Base-by-base conservation (phyloP, 2,329 filamentous ascomycete genomes). In the Gaeumannomyces tritici region DNA sequence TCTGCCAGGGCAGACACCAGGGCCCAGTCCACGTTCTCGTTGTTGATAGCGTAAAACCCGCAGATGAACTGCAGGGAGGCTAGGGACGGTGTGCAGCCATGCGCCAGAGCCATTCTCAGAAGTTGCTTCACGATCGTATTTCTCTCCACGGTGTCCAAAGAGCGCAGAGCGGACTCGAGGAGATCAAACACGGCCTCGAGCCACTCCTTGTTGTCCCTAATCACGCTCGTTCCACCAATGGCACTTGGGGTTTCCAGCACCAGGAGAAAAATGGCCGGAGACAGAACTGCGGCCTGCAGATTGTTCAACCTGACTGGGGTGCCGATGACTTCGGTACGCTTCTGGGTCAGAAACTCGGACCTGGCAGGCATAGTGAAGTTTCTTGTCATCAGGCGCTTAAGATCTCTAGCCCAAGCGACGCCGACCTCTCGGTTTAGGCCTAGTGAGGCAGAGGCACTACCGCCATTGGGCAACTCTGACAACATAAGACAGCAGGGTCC, bases 341-440 rank as follows among this genome's bases (percentile, higher is more conserved):
- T 73, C 27, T 73, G 74, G 62, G 75, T 77, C 21, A 80, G 65
- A 63, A 80, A 85, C 1, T 73, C 71, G 1, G 78, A 75, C 63
- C 80, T 77, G 0, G 80, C 78, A 0, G 83, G 82, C 2, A 82
- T 74, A 57, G 84, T 76, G 62, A 86, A 72, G 66, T 78, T 81
- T 35, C 75, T 75, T 57, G 77, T 77, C 66, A 85, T 72, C 59
- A 85, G 81, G 2, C 70, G 74, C 60, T 78, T 75, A 1, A 85
- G 70, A 56, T 80, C 78, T 4, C 69, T 68, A 1, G 72, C 70
- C 83, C 83, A 86, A 4, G 69, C 70, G 4, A 69, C 68, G 61
- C 67, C 69, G 24, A 71, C 69, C n/a, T 64, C 63, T 9, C 66
- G 60, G 11, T 70, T 68, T n/a, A 69, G 62, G 9, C 18, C 42